phyloP scores from a whole-genome alignment of 768 basidiomycete genomes.

The Naganishia kalamii region DNA sequence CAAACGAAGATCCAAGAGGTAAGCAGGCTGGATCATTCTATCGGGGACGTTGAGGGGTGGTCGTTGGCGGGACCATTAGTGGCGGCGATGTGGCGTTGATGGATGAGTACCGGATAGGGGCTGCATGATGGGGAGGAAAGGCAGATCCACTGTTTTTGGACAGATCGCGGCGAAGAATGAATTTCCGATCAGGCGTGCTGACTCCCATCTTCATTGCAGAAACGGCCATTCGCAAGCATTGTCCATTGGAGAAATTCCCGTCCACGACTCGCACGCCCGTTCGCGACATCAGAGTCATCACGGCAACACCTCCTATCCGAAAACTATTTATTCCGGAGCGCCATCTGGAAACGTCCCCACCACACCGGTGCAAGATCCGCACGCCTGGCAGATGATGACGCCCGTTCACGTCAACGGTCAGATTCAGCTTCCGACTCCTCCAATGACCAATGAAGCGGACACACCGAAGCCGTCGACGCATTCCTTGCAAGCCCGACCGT shows the following conservation, averaged over 20 bases:
- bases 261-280: background rate
- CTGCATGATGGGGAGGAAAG: too few species aligned
- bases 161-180: too few species aligned
- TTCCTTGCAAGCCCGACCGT: slow-evolving; percentile 1
- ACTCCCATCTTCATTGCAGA: background rate
- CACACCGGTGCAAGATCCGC: slow-evolving; percentile 8
- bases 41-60: background rate
- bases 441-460: slow-evolving; percentile 9
- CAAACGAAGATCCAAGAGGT: slow-evolving; percentile 12
- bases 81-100: too few species aligned
- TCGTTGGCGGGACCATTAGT: too few species aligned
- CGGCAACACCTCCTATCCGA: background rate
- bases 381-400: slow-evolving; percentile 4
- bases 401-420: slow-evolving; percentile 1
- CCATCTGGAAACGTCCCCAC: background rate
- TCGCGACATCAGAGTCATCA: background rate
- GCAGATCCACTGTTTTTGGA: too few species aligned
- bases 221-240: slow-evolving; percentile 1
- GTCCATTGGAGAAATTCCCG: background rate
- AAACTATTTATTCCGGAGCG: background rate
- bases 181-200: too few species aligned
- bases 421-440: slow-evolving; percentile 7
- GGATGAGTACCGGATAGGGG: too few species aligned
- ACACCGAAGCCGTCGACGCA: slow-evolving; percentile 6
- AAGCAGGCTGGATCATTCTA: background rate